These are phyloP conservation scores for Hordeum pubiflorum DNA, from an alignment of 202 grass and related monocot genomes.

Conservation along the genomic window DNA sequence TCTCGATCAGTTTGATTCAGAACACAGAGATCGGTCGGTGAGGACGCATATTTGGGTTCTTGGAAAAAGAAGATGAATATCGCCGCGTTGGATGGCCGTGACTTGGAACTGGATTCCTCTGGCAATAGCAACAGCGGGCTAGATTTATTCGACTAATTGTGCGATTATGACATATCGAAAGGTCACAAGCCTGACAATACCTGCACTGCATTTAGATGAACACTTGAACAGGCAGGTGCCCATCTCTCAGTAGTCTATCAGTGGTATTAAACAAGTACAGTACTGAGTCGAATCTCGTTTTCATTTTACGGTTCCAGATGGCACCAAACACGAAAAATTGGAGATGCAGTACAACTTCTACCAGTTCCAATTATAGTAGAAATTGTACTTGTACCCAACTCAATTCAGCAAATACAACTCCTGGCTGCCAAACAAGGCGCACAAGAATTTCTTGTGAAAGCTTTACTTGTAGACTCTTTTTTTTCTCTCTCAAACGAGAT, in stretches of 20 bases:
- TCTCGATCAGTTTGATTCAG: too few species aligned
- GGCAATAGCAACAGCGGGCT: constrained; percentile 1
- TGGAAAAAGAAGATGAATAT: constrained; percentile 2
- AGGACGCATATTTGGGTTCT: constrained; percentile 19
- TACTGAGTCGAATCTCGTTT: too few species aligned
- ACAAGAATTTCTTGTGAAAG: too few species aligned
- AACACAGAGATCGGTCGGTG: not conserved
- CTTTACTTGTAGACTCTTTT: not conserved
- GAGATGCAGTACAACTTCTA: not conserved
- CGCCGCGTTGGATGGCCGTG: constrained; percentile 6
- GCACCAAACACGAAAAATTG: not conserved
- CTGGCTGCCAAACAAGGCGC: not conserved
- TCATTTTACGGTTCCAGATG: not conserved
- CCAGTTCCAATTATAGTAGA: not conserved
- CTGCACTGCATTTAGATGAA: constrained; percentile 5
- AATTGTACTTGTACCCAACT: not conserved
- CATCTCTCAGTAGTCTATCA: not conserved
- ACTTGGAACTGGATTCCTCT: constrained; percentile 31
- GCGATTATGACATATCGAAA: not conserved
- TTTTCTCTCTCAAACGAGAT: not conserved
- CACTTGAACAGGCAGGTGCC: not conserved
- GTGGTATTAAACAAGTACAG: too few species aligned
- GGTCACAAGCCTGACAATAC: not conserved
- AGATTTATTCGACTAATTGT: not conserved
- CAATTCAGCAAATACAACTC: not conserved